Evolutionary conservation across 345 rosid species (phyloP).

Genomic region (Clarkia xantiana): DNA sequence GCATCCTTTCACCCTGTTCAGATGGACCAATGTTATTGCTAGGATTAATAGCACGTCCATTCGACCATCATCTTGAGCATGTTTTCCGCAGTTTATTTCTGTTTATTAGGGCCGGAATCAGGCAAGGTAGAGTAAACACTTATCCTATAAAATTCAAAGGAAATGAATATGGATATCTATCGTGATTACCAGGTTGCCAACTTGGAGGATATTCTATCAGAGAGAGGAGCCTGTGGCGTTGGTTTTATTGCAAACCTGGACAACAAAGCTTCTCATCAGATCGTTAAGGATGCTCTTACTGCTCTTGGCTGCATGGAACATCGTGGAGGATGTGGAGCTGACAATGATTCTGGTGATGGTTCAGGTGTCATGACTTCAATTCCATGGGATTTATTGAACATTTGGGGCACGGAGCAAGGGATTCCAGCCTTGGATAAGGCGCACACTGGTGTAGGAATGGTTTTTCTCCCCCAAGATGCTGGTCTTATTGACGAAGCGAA

Average conservation of each 20-base stretch:
- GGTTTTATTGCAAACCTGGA: constrained; percentile 98
- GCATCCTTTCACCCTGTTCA: neutral
- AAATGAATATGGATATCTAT: constrained; percentile 2
- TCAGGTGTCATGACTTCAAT: constrained; percentile 94
- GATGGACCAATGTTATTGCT: no score
- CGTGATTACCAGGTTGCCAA: constrained; percentile 43
- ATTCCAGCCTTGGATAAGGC: constrained; percentile 59
- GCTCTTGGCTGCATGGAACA: constrained; percentile 99
- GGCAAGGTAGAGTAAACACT: no score
- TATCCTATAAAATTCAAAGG: neutral
- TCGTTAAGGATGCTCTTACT: constrained; percentile 63
- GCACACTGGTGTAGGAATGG: constrained; percentile 94
- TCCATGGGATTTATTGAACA: constrained; percentile 78
- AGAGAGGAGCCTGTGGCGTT: constrained; percentile 99
- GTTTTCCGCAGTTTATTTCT: no score
- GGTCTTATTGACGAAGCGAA: constrained; percentile 55
- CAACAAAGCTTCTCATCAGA: constrained; percentile 69
- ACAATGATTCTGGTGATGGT: constrained; percentile 97
- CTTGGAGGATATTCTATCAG: constrained; percentile 76
- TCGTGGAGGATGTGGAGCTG: constrained; percentile 99
- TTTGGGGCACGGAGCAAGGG: constrained; percentile 71
- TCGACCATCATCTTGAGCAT: no score
- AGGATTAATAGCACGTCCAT: no score
- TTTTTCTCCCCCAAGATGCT: constrained; percentile 67
- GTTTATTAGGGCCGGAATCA: no score